Evolutionary conservation across 2,329 filamentous ascomycete species (phyloP), one percentile per base, ranked within the genome.

Genomic region (Aspergillus brasiliensis): DNA sequence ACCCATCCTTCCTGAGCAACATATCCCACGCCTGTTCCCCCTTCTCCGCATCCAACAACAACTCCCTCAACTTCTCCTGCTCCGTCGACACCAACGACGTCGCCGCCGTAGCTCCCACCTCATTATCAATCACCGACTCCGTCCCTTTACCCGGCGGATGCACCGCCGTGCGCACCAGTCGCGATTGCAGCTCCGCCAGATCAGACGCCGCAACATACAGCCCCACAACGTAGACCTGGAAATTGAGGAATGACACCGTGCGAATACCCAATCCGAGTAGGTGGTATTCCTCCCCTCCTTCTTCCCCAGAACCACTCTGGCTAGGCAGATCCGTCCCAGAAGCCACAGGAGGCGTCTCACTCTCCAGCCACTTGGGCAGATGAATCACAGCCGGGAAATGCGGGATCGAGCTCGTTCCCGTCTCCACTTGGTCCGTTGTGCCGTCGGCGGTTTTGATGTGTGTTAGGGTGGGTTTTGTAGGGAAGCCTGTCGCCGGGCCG

Each of bases 201-300:
- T 97, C 92, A 38, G 88, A 81, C 0, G 89, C 94, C 25, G 92
- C 91, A 25, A 98, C 84, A 79, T 99, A 99, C 69, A 96, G 86
- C 15, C 94, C 95, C 0, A 97, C 90, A 17, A 98, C 90, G 78
- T 99, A 99, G 56, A 99, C 95, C 74, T 97, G 89, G 47, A 99
- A 92, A 51, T 86, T 82, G 47, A 98, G 80, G 75, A 98, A 97
- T 23, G 91, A 96, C 31, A 99, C 95, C 1, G 90, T 92, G 57
- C 95, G 86, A 63, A 96, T 88, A 17, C 95, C 95, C 5, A 97
- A 80, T 0, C 95, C 95, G 6, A 98, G 84, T 0, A 98, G 83
- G 21, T 92, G 93, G 75, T 97, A 98, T 69, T 97, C 83, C 44
- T 90, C 69, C 75, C 85, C 63, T 76, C 83, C 62, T 61, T 51